Evolutionary conservation across 495 filamentous ascomycete genomes (phyloP).

Genomic region (Penicillium herquei): DNA sequence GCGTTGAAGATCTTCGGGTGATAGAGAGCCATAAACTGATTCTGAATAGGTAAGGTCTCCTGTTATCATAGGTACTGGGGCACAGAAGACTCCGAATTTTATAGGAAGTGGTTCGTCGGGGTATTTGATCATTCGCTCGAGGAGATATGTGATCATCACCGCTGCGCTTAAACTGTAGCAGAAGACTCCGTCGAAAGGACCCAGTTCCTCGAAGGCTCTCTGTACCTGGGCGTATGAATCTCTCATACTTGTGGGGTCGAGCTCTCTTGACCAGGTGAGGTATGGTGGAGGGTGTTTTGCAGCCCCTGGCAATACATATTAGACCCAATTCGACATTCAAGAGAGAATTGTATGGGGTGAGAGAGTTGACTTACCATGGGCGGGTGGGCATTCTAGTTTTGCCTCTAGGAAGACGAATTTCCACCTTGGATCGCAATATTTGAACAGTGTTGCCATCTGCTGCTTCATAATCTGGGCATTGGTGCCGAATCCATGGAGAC

Average conservation of each 20-base stretch:
- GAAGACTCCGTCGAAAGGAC: not conserved
- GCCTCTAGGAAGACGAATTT: not conserved
- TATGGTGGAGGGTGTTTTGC: not conserved
- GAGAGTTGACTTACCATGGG: not conserved
- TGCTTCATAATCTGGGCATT: not conserved
- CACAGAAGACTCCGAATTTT: not conserved
- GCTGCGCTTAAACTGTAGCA: not conserved
- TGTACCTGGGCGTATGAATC: not conserved
- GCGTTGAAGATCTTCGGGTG: not conserved
- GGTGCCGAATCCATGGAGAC: conserved; percentile 1
- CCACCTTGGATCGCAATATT: not conserved
- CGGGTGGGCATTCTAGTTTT: not conserved
- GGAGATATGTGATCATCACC: not conserved
- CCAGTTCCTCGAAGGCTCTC: not conserved
- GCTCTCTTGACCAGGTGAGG: not conserved
- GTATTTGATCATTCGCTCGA: not conserved
- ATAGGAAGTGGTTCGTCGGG: not conserved
- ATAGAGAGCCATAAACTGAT: not conserved
- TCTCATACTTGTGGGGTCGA: not conserved
- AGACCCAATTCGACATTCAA: too few relatives aligned
- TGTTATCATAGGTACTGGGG: not conserved
- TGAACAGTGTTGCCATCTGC: not conserved
- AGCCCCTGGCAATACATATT: too few relatives aligned
- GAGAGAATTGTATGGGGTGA: too few relatives aligned
- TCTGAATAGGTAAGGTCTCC: not conserved